A percentile compares a stretch with the other conserved stretches of the same genome.
These are phyloP conservation scores for Umbelopsis sp. DNA, from an alignment of 192 early-diverging fungal species.

Conservation along the genomic window DNA sequence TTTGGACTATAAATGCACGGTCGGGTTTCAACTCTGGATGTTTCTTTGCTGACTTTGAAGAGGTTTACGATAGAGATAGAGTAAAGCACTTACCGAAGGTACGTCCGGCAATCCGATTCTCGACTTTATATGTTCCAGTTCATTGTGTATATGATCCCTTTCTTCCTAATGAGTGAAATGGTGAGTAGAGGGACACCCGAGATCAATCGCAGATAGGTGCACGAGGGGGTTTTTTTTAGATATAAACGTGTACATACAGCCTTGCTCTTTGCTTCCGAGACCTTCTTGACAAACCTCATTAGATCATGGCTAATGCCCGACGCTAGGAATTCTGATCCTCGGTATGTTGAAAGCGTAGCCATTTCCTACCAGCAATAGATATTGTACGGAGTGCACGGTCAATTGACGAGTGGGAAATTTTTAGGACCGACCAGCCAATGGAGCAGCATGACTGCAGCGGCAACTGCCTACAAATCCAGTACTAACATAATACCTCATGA, in stretches of 20 bases:
- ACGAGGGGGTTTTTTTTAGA: too few relatives aligned
- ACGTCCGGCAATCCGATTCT: constrained; percentile 34
- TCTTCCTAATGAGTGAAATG: constrained; percentile 25
- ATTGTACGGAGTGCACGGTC: not conserved
- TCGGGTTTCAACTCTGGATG: not conserved
- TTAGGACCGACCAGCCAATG: not conserved
- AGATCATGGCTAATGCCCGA: constrained; percentile 28
- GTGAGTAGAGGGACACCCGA: not conserved
- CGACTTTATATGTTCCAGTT: constrained; percentile 18
- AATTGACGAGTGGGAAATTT: constrained; percentile 5
- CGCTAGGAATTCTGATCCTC: constrained; percentile 32
- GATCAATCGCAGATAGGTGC: too few relatives aligned
- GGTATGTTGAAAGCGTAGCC: not conserved
- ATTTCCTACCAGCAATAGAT: not conserved
- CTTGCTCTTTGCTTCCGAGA: constrained; percentile 29
- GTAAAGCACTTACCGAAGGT: constrained; percentile 23
- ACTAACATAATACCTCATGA: too few relatives aligned
- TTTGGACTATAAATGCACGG: constrained; percentile 28
- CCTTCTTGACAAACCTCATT: constrained; percentile 24
- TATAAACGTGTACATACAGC: constrained; percentile 16
- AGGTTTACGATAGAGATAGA: not conserved
- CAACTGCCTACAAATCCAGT: too few relatives aligned
- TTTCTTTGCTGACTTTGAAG: not conserved
- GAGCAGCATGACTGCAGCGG: not conserved
- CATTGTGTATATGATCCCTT: constrained; percentile 15